Percentiles rank a stretch among this genome's conserved stretches.
Conservation (phyloP, 208 protist genomes). For the Acanthamoeba triangularis region DNA sequence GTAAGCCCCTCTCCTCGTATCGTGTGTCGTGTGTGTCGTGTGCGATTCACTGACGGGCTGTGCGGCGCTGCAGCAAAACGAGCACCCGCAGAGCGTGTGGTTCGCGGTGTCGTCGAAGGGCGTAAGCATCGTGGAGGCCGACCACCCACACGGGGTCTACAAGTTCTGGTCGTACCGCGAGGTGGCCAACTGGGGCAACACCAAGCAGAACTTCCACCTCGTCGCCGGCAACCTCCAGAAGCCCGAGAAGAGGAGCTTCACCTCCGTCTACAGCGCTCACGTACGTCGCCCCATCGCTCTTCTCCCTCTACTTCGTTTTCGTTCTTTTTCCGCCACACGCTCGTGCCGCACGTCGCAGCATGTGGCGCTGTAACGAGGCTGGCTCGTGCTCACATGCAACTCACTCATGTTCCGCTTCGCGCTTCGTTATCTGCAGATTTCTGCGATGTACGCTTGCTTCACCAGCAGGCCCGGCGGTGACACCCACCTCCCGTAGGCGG, state of each 20-base stretch:
- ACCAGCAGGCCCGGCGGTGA: not conserved
- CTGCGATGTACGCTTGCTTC: constrained; percentile 50
- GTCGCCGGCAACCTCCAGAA: constrained; percentile 63
- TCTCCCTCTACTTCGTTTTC: not conserved
- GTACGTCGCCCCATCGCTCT: not conserved
- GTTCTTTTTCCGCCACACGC: not conserved
- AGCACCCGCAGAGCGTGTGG: constrained; percentile 34
- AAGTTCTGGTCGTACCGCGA: constrained; percentile 53
- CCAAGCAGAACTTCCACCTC: constrained; percentile 49
- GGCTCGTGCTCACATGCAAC: not conserved
- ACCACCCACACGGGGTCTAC: constrained; percentile 38
- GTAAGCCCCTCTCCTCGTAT: not conserved
- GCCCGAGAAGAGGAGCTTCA: constrained; percentile 60
- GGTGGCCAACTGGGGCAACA: constrained; percentile 68
- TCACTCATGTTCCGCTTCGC: not conserved
- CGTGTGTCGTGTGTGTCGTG: not conserved
- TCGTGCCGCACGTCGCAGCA: not conserved
- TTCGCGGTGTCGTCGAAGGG: constrained; percentile 26
- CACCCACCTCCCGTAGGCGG: not conserved
- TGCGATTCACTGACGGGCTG: not conserved
- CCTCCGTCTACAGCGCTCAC: constrained; percentile 40
- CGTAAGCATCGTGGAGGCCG: constrained; percentile 49
- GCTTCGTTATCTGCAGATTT: constrained; percentile 30
- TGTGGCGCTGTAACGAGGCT: not conserved
- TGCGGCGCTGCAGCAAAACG: constrained; percentile 1